phyloP scores from a whole-genome alignment of 192 early-diverging fungal genomes.

The Backusella macrospora region DNA sequence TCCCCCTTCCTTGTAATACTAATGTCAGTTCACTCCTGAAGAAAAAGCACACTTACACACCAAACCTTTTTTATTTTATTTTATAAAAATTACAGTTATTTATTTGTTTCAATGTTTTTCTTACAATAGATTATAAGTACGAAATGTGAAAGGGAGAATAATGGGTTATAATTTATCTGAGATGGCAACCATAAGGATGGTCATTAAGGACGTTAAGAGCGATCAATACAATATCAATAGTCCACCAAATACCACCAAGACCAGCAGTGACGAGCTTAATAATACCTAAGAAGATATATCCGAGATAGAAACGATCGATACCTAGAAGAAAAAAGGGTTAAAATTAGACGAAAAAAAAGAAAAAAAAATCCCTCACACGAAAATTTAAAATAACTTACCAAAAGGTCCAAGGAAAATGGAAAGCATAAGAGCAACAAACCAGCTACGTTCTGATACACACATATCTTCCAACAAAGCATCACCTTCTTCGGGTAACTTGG shows the following conservation, averaged over 20 bases:
- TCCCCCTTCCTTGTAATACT: background rate
- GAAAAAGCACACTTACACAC: background rate
- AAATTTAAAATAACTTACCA: constrained; percentile 34
- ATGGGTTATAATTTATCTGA: constrained; percentile 20
- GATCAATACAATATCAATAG: constrained; percentile 41
- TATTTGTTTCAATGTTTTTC: background rate
- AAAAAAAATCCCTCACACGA: background rate
- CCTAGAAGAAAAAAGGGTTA: constrained; percentile 18
- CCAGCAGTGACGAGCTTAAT: constrained; percentile 53
- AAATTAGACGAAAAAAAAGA: background rate
- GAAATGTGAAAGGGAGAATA: background rate
- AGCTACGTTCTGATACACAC: constrained; percentile 52
- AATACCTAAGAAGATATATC: constrained; percentile 47
- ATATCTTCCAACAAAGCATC: constrained; percentile 13
- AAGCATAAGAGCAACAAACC: constrained; percentile 49
- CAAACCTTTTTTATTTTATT: background rate
- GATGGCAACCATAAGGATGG: constrained; percentile 35
- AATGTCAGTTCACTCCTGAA: background rate
- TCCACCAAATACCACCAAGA: constrained; percentile 54
- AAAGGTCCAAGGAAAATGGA: constrained; percentile 58
- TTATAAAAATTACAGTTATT: constrained; percentile 3
- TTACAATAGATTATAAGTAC: background rate
- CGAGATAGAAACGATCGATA: constrained; percentile 58
- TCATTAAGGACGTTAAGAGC: constrained; percentile 34
- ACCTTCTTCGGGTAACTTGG: background rate